Percentiles rank a stretch among this genome's conserved stretches.
Evolutionary conservation across 805 yeast genomes (phyloP).

Genomic region (Hanseniaspora pseudoguilliermondii): DNA sequence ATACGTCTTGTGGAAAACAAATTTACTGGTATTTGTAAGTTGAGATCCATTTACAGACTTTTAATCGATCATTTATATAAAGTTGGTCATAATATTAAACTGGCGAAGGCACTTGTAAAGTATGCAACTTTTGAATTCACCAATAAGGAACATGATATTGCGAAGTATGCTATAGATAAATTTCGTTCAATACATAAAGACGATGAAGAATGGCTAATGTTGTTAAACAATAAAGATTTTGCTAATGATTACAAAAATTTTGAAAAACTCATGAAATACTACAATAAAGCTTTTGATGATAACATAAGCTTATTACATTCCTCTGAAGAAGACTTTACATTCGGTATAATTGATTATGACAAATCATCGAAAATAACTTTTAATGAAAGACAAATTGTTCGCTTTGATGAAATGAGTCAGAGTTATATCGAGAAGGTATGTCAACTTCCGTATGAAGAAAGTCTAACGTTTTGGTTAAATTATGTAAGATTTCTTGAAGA

Average conservation of each 20-base stretch:
- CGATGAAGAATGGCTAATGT: neutral
- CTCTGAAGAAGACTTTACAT: neutral
- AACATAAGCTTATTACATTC: too few relatives aligned
- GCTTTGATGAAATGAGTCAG: too few relatives aligned
- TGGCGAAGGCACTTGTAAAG: neutral
- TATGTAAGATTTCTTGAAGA: conserved; percentile 42
- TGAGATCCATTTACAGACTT: neutral
- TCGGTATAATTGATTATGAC: neutral
- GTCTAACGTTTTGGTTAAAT: conserved; percentile 69
- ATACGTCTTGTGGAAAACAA: neutral
- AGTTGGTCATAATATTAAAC: too few relatives aligned
- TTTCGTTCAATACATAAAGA: neutral
- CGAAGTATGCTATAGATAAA: neutral
- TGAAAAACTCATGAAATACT: neutral
- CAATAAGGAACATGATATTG: neutral
- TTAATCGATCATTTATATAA: neutral
- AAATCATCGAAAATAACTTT: neutral
- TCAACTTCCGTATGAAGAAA: neutral
- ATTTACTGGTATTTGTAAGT: neutral
- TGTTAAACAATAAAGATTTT: neutral
- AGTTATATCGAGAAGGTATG: neutral
- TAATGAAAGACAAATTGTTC: neutral
- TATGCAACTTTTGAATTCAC: conserved; percentile 2
- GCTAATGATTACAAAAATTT: neutral
- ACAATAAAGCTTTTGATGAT: neutral